Evolutionary conservation across 805 yeast genomes (phyloP).

Genomic region (Lachancea cidri): DNA sequence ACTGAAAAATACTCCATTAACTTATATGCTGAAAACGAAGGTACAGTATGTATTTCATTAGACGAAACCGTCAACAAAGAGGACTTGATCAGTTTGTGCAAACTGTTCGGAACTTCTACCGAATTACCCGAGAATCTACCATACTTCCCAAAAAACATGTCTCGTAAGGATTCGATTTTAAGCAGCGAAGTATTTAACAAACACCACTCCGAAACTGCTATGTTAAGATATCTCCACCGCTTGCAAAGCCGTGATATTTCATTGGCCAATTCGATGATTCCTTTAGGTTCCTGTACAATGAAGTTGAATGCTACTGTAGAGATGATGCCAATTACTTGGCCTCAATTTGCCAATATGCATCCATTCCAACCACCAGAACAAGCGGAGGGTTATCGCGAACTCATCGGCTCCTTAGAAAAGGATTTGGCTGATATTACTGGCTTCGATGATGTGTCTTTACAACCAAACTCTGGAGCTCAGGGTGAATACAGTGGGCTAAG

Average conservation of each 20-base stretch:
- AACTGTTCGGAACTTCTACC: slow-evolving; percentile 43
- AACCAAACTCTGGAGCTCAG: slow-evolving; percentile 98
- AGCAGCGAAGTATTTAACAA: slow-evolving; percentile 74
- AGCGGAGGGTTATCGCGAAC: slow-evolving; percentile 78
- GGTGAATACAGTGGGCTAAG: slow-evolving; percentile 96
- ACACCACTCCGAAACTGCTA: slow-evolving; percentile 91
- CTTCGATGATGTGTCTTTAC: slow-evolving; percentile 80
- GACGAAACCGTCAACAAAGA: slow-evolving; percentile 76
- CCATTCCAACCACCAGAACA: slow-evolving; percentile 91
- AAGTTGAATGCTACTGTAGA: slow-evolving; percentile 92
- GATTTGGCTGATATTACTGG: slow-evolving; percentile 93
- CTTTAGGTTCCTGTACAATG: slow-evolving; percentile 98
- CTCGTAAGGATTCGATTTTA: slow-evolving; percentile 57
- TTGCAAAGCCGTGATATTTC: slow-evolving; percentile 88
- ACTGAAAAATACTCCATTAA: slow-evolving; percentile 63
- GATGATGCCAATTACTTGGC: slow-evolving; percentile 93
- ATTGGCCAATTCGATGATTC: slow-evolving; percentile 93
- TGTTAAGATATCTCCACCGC: slow-evolving; percentile 83
- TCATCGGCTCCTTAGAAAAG: slow-evolving; percentile 69
- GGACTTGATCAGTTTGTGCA: slow-evolving; percentile 55
- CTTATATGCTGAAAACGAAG: slow-evolving; percentile 59
- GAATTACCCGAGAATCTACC: slow-evolving; percentile 37
- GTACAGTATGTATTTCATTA: slow-evolving; percentile 69
- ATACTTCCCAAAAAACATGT: slow-evolving; percentile 42
- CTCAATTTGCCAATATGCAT: slow-evolving; percentile 82